Evolutionary conservation across 1,284 basidiomycete genomes (phyloP).

Genomic region (Naganishia cerealis): DNA sequence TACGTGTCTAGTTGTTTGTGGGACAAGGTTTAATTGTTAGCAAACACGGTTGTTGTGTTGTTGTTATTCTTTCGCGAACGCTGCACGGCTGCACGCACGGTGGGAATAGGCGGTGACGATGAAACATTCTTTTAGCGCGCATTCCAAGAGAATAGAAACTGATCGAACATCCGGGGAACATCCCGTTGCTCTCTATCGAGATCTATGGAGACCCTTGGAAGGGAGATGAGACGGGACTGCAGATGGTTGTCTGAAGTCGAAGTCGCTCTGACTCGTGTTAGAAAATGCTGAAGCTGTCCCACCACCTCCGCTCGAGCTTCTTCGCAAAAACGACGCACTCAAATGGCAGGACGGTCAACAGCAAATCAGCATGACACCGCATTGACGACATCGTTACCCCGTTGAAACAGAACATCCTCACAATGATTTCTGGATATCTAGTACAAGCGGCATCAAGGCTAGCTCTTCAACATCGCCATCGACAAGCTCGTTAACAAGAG

Average conservation of each 20-base stretch:
- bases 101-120: slow-evolving; percentile 9
- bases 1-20: not conserved
- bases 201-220: too few relatives aligned
- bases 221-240: not conserved
- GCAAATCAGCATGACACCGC: too few relatives aligned
- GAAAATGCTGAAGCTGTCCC: too few relatives aligned
- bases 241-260: not conserved
- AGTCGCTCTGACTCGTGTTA: too few relatives aligned
- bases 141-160: not conserved
- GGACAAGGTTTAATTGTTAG: not conserved
- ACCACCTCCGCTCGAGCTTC: too few relatives aligned
- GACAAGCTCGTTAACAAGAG: not conserved
- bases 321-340: too few relatives aligned
- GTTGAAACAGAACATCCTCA: not conserved
- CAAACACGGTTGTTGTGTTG: not conserved
- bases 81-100: slow-evolving; percentile 7
- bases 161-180: slow-evolving; percentile 2
- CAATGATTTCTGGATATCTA: too few relatives aligned
- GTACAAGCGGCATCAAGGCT: too few relatives aligned
- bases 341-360: too few relatives aligned
- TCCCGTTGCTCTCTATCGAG: too few relatives aligned
- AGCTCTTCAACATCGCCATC: not conserved
- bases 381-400: not conserved
- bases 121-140: slow-evolving; percentile 3
- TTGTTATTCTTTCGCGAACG: not conserved